Evolutionary conservation across 208 protist species (phyloP).

Genomic region (Naegleria fowleri): DNA sequence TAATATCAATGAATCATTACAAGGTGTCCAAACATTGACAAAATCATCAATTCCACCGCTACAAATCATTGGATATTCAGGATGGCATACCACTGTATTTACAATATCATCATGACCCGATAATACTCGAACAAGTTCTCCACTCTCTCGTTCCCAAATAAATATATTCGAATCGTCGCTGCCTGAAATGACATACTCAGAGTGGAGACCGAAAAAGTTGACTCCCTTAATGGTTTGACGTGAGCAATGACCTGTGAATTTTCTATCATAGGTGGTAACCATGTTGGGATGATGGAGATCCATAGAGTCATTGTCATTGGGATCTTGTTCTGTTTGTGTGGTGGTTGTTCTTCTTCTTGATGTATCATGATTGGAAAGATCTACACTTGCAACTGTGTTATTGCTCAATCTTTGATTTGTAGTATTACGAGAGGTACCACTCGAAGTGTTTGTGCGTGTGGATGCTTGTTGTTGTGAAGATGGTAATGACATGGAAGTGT

Average conservation of each 20-base stretch:
- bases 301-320: too few species aligned
- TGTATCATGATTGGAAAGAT: too few species aligned
- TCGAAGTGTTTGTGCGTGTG: too few species aligned
- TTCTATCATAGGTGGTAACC: too few species aligned
- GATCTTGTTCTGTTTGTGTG: too few species aligned
- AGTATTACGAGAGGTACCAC: too few species aligned
- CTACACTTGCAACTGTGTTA: too few species aligned
- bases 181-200: not conserved
- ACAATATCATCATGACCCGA: not conserved
- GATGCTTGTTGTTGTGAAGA: too few species aligned
- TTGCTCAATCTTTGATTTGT: not conserved
- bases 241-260: not conserved
- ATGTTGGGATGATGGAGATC: too few species aligned
- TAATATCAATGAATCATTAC: not conserved
- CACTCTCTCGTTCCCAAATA: conserved; percentile 5
- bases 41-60: not conserved
- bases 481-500: too few species aligned
- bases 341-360: too few species aligned
- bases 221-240: conserved; percentile 4
- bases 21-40: not conserved
- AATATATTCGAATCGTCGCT: not conserved
- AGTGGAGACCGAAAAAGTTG: not conserved
- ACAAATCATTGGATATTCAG: not conserved
- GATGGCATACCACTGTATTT: not conserved
- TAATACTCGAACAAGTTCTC: not conserved